Percentiles rank a stretch among this genome's conserved stretches.
These are phyloP conservation scores for Sporothrix curviconia DNA, from an alignment of 2,329 filamentous ascomycete species.

Conservation along the genomic window DNA sequence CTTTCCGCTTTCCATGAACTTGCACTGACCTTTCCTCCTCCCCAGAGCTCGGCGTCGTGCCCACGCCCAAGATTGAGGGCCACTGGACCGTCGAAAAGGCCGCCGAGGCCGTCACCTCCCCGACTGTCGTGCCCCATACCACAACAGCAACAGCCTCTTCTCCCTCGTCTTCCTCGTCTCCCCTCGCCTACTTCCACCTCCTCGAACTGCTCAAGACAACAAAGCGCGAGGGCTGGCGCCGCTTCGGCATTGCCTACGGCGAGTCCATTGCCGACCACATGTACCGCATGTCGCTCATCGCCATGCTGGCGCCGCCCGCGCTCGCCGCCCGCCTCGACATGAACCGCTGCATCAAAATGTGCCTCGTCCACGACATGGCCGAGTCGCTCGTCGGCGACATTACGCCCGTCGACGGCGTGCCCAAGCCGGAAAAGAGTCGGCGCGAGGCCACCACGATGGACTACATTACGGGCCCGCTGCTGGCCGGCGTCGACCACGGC, in stretches of 20 bases:
- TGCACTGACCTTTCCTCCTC: neutral
- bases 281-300: constrained; percentile 98
- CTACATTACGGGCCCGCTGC: constrained; percentile 67
- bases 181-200: constrained; percentile 88
- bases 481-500: constrained; percentile 69
- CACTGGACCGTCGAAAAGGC: constrained; percentile 56
- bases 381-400: constrained; percentile 94
- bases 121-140: constrained; percentile 39
- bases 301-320: constrained; percentile 77
- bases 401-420: constrained; percentile 79
- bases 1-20: neutral
- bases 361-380: constrained; percentile 94
- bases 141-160: constrained; percentile 46
- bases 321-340: constrained; percentile 69
- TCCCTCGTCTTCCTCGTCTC: constrained; percentile 67
- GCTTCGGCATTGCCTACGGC: constrained; percentile 69
- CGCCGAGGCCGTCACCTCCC: constrained; percentile 54
- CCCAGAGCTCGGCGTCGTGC: constrained; percentile 31
- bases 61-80: constrained; percentile 35
- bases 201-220: constrained; percentile 92
- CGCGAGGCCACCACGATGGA: constrained; percentile 89
- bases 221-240: constrained; percentile 90
- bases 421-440: constrained; percentile 81
- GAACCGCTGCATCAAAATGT: constrained; percentile 85
- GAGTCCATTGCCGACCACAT: constrained; percentile 98